These are phyloP conservation scores for Gryganskiella cystojenkinii DNA, from an alignment of 192 early-diverging fungal genomes.

Conservation along the genomic window DNA sequence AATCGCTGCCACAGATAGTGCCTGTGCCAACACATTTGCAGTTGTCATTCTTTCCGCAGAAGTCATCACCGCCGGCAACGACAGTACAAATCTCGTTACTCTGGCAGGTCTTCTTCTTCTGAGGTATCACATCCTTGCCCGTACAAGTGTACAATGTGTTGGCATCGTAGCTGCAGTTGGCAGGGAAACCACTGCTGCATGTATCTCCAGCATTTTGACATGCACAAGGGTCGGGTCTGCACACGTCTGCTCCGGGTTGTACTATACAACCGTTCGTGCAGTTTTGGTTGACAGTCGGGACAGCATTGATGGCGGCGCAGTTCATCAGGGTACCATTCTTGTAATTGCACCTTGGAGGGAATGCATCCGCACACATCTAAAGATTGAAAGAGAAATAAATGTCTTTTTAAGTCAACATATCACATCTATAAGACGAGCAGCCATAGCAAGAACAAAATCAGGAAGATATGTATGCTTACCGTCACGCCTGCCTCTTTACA, in stretches of 20 bases:
- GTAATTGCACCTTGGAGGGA: not conserved
- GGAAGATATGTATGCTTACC: not conserved
- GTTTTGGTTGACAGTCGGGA: not conserved
- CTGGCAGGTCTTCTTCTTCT: not conserved
- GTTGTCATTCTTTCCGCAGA: not conserved
- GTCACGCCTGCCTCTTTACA: constrained; percentile 5
- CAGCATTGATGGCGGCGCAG: not conserved
- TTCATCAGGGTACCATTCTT: not conserved
- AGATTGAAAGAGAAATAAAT: not conserved
- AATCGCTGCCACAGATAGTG: not conserved
- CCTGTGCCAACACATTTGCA: constrained; percentile 9
- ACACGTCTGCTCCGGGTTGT: not conserved
- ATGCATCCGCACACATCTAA: not conserved
- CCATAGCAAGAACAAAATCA: not conserved
- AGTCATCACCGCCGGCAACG: not conserved
- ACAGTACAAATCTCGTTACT: not conserved
- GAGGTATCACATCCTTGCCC: not conserved
- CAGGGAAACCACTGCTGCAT: not conserved
- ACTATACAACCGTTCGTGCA: not conserved
- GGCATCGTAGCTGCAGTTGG: not conserved
- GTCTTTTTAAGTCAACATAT: not conserved
- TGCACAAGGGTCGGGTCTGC: constrained; percentile 3
- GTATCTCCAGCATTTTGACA: not conserved
- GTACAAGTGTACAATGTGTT: constrained; percentile 9
- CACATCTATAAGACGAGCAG: not conserved